Conservation (phyloP, 169 alveolate genomes). For the Plasmodium gaboni region DNA sequence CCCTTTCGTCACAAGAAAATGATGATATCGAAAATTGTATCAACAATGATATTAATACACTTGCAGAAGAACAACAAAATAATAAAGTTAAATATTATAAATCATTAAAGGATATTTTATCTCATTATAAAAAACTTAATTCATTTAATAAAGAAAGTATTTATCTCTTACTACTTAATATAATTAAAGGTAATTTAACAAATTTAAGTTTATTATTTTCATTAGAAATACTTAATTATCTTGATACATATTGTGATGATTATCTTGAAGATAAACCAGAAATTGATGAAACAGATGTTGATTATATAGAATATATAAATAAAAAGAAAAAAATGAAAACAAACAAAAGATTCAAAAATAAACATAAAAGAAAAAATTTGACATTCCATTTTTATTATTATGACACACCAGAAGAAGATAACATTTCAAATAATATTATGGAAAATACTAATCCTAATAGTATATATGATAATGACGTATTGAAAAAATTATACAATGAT, state of each 20-base stretch:
- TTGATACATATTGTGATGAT: slow-evolving; percentile 55
- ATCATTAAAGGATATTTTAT: slow-evolving; percentile 25
- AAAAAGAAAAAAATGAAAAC: slow-evolving; percentile 3
- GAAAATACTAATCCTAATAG: slow-evolving; percentile 12
- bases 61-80: not conserved
- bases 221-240: slow-evolving; percentile 55
- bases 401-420: slow-evolving; percentile 18
- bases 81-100: slow-evolving; percentile 6
- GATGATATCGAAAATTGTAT: slow-evolving; percentile 31
- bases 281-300: not conserved
- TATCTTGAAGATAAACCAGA: not conserved
- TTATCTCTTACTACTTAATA: slow-evolving; percentile 28
- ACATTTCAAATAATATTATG: slow-evolving; percentile 2
- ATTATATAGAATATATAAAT: not conserved
- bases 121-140: not conserved
- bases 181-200: slow-evolving; percentile 52
- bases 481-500: slow-evolving; percentile 25
- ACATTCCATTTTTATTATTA: slow-evolving; percentile 11
- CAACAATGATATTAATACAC: slow-evolving; percentile 1
- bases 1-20: slow-evolving; percentile 51
- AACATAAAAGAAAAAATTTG: not conserved
- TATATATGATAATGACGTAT: slow-evolving; percentile 16
- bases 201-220: slow-evolving; percentile 72
- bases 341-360: not conserved
- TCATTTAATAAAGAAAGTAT: slow-evolving; percentile 19